Evolutionary conservation across 116 monocot genomes (phyloP), one percentile per base, ranked within the genome.

Genomic region (Zostera marina): DNA sequence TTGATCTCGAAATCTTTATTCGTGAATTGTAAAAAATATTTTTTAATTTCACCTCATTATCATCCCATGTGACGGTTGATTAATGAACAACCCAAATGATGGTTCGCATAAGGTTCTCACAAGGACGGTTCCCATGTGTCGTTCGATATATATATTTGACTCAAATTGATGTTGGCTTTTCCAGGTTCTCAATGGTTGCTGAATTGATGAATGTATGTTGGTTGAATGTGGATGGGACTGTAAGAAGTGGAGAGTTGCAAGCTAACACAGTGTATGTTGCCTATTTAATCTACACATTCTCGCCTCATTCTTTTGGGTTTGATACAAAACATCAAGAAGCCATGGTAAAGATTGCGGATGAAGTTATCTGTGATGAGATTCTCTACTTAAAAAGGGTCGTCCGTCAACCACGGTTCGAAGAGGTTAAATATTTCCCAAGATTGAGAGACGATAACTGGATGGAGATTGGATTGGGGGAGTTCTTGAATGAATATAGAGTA

Each of bases 161-260:
- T 13, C 39, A n/a, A 25, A 13, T 42, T 39, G n/a, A 41, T 53
- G 14, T 26, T 26, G 46, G 8, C 14, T 53, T 17, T 24, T 22
- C 4, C 52, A 87, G 86, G 63, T 87, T 87, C 59, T 1, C 56
- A 9, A 68, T 81, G 53, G 74, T 56, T 13, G 79, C 82, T n/a
- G 65, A 63, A 23, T 79, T 87, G 1, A 0, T 59, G 7, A 0
- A 0, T 0, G 82, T 73, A 3, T 74, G 74, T 14, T 87, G 78
- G 82, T 47, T 87, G 64, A 76, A 81, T 47, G 72, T 82, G 11
- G 15, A 19, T 22, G 73, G 78, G 43, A 73, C n/a, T 41, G 68
- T 87, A 9, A 46, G 64, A 1, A 44, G 26, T 5, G 32, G 44
- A 65, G 1, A 59, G 11, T 76, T 82, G 24, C 76, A 81, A 8